phyloP scores from a whole-genome alignment of 2,329 filamentous ascomycete genomes.

The Talaromyces sp. region DNA sequence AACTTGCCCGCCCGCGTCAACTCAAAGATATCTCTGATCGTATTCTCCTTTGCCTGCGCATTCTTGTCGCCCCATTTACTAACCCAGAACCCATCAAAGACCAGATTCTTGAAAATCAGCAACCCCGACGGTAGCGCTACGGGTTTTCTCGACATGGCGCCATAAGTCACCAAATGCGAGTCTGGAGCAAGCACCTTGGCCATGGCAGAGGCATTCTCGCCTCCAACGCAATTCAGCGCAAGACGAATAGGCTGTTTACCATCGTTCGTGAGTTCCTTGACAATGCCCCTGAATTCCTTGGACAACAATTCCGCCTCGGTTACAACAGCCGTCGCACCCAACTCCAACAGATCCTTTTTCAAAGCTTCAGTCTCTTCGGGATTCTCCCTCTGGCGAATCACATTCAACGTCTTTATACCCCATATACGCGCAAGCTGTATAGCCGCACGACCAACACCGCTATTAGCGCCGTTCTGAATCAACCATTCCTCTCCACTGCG shows the following conservation, averaged over 20 bases:
- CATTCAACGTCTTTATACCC: conserved; percentile 87
- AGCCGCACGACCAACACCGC: conserved; percentile 82
- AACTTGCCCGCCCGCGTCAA: conserved; percentile 74
- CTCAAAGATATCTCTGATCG: conserved; percentile 78
- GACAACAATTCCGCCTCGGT: conserved; percentile 57
- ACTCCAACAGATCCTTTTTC: conserved; percentile 56
- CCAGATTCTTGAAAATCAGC: conserved; percentile 89
- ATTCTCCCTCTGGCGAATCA: conserved; percentile 70
- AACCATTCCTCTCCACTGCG: conserved; percentile 77
- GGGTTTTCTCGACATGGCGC: conserved; percentile 89
- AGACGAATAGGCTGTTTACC: conserved; percentile 70
- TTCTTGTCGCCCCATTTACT: conserved; percentile 80
- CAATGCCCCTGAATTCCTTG: conserved; percentile 45
- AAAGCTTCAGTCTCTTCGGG: conserved; percentile 62
- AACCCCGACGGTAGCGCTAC: conserved; percentile 75
- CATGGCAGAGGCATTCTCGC: conserved; percentile 74
- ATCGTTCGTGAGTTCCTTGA: conserved; percentile 66
- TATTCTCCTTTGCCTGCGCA: conserved; percentile 68
- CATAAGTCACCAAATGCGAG: conserved; percentile 84
- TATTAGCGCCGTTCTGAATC: conserved; percentile 95
- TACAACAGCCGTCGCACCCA: conserved; percentile 63
- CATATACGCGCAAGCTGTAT: conserved; percentile 83
- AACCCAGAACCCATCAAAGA: conserved; percentile 92
- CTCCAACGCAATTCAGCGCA: conserved; percentile 90
- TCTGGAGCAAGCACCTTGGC: conserved; percentile 68